Conservation (phyloP, 495 filamentous ascomycete species). For the Friedmanniomyces simplex region DNA sequence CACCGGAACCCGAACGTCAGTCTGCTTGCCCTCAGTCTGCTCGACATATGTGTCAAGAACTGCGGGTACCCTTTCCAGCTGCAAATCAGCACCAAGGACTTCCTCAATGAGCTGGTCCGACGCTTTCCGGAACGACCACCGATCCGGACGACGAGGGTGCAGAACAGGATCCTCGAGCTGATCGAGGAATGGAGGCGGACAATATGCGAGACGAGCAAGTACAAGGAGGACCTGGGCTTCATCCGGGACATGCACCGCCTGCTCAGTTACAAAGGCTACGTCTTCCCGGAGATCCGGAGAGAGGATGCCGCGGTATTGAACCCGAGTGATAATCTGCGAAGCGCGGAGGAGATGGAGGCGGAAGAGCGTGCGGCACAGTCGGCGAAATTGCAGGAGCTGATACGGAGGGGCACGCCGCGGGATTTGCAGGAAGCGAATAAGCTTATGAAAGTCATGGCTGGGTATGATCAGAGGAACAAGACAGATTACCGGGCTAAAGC, state of each 20-base stretch:
- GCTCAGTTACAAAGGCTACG: constrained; percentile 90
- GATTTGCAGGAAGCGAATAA: constrained; percentile 93
- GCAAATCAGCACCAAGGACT: constrained; percentile 97
- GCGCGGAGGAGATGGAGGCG: constrained; percentile 97
- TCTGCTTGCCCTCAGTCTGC: constrained; percentile 71
- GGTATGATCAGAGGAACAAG: constrained; percentile 86
- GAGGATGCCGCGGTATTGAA: constrained; percentile 97
- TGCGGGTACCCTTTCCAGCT: constrained; percentile 99
- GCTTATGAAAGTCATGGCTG: constrained; percentile 98
- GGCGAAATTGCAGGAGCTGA: constrained; percentile 93
- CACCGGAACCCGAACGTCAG: constrained; percentile 92
- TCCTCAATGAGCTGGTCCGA: constrained; percentile 94
- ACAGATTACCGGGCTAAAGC: constrained; percentile 97
- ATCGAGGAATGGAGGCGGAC: constrained; percentile 98
- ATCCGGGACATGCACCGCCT: constrained; percentile 97
- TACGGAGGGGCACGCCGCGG: constrained; percentile 79
- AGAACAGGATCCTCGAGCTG: constrained; percentile 84
- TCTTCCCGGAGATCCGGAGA: constrained; percentile 79
- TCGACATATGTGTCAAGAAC: constrained; percentile 99
- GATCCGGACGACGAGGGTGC: constrained; percentile 71
- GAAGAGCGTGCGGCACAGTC: constrained; percentile 91
- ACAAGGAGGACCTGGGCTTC: constrained; percentile 93
- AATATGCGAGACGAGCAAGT: constrained; percentile 92
- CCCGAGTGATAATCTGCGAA: constrained; percentile 91
- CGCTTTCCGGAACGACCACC: constrained; percentile 92